Percentiles rank a stretch among this genome's conserved stretches.
Evolutionary conservation across 192 early-diverging fungal species (phyloP).

Genomic region (Backusella westeae): DNA sequence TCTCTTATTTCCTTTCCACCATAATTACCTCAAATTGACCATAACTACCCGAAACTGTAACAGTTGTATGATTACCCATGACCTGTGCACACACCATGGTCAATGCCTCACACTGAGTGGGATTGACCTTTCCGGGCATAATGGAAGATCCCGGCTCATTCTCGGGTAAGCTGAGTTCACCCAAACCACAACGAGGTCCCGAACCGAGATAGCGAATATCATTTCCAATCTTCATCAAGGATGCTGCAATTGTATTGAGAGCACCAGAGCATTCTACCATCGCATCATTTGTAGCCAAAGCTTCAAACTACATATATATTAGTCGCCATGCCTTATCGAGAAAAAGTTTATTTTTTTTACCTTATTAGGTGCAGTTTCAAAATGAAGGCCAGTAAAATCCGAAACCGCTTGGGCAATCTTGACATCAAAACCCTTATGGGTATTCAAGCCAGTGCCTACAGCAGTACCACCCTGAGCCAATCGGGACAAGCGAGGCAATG

Average conservation of each 20-base stretch:
- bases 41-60: constrained; percentile 87
- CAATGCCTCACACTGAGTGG: constrained; percentile 98
- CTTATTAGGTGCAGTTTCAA: constrained; percentile 97
- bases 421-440: constrained; percentile 87
- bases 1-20: not conserved
- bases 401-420: constrained; percentile 86
- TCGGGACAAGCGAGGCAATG: constrained; percentile 80
- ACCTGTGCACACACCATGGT: constrained; percentile 99
- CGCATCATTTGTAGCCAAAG: constrained; percentile 95
- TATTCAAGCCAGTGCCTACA: constrained; percentile 97
- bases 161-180: constrained; percentile 91
- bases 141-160: constrained; percentile 99
- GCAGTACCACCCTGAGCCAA: constrained; percentile 95
- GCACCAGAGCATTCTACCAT: constrained; percentile 93
- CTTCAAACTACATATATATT: constrained; percentile 71
- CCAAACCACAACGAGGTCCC: constrained; percentile 96
- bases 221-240: constrained; percentile 98
- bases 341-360: constrained; percentile 15
- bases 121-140: constrained; percentile 99
- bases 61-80: constrained; percentile 95
- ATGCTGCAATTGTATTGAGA: constrained; percentile 89
- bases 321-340: too few relatives aligned
- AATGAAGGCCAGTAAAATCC: constrained; percentile 76
- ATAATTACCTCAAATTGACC: constrained; percentile 86
- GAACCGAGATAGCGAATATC: constrained; percentile 94